A percentile compares a stretch with the other conserved stretches of the same genome.
Conservation (phyloP, 2,329 filamentous ascomycete species). For the Pseudocercospora crystallina region DNA sequence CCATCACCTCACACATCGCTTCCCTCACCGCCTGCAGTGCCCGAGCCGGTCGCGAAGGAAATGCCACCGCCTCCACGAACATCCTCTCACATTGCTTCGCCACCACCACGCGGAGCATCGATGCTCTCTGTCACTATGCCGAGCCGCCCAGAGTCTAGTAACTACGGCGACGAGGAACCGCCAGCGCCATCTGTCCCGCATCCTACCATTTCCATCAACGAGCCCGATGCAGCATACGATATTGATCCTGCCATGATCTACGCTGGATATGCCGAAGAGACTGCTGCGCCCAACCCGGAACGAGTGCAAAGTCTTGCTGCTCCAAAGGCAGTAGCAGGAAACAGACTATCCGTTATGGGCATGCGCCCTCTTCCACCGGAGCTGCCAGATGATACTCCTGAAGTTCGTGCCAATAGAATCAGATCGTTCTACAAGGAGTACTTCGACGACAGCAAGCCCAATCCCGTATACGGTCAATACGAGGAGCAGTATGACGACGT, state of each 20-base stretch:
- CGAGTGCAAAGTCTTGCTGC: slow-evolving; percentile 19
- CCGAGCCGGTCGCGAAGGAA: slow-evolving; percentile 21
- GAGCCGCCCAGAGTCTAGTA: slow-evolving; percentile 27
- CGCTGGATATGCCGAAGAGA: slow-evolving; percentile 23
- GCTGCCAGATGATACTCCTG: slow-evolving; percentile 84
- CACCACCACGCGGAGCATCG: slow-evolving; percentile 27
- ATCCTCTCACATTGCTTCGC: slow-evolving; percentile 8
- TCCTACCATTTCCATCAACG: slow-evolving; percentile 21
- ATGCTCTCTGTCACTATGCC: slow-evolving; percentile 18
- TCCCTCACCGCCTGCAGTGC: slow-evolving; percentile 9
- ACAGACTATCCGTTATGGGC: slow-evolving; percentile 56
- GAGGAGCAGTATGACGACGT: slow-evolving; percentile 65
- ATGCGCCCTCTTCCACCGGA: slow-evolving; percentile 84
- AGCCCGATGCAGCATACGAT: slow-evolving; percentile 28
- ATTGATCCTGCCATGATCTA: slow-evolving; percentile 29
- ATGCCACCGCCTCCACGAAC: slow-evolving; percentile 19
- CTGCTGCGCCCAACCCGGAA: slow-evolving; percentile 16
- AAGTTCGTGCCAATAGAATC: slow-evolving; percentile 92
- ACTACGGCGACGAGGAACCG: slow-evolving; percentile 29
- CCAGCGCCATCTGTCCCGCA: slow-evolving; percentile 9
- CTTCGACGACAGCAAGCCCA: slow-evolving; percentile 77
- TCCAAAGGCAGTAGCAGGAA: slow-evolving; percentile 13
- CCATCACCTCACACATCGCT: slow-evolving; percentile 7
- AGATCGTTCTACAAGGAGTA: slow-evolving; percentile 99
- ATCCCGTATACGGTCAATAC: slow-evolving; percentile 43